phyloP scores from a whole-genome alignment of 2,329 filamentous ascomycete genomes.

The Aspergillus niger region DNA sequence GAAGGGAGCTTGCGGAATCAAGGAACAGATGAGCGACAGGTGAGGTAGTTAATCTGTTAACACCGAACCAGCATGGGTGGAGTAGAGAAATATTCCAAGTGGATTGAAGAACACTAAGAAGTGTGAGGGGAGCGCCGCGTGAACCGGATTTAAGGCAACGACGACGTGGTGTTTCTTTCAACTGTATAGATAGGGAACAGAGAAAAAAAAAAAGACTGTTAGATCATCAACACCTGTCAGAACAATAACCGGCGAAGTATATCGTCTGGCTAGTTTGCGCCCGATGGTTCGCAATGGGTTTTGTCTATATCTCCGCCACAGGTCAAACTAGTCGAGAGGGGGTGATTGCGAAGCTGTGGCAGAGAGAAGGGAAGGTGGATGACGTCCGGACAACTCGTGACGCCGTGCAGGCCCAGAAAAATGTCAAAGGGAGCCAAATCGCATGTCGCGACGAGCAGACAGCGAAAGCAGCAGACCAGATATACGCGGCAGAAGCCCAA shows the following conservation, averaged over 20 bases:
- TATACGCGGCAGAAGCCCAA: conserved; percentile 6
- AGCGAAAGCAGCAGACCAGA: conserved; percentile 12
- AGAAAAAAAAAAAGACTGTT: conserved; percentile 1
- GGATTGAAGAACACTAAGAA: background rate
- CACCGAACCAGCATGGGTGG: conserved; percentile 19
- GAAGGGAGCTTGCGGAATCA: background rate
- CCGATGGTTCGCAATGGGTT: background rate
- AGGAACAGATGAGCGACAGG: conserved; percentile 1
- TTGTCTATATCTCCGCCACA: conserved; percentile 3
- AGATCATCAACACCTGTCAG: background rate
- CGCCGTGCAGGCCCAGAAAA: conserved; percentile 25
- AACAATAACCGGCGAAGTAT: conserved; percentile 8
- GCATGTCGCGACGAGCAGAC: conserved; percentile 24
- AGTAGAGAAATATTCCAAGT: background rate
- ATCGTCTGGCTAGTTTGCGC: background rate
- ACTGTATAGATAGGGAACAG: conserved; percentile 12
- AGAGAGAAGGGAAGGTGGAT: conserved; percentile 19
- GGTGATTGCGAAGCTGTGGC: conserved; percentile 12
- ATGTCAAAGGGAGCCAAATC: conserved; percentile 22
- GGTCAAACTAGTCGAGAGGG: conserved; percentile 2
- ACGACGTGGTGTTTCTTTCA: conserved; percentile 17
- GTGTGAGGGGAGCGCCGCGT: conserved; percentile 6
- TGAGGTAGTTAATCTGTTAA: conserved; percentile 1
- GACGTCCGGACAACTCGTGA: conserved; percentile 27
- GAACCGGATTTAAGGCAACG: conserved; percentile 20